Percentiles rank a stretch among this genome's conserved stretches.
These are phyloP conservation scores for Berberis thunbergii DNA, from an alignment of 164 flowering plant genomes.

Conservation along the genomic window DNA sequence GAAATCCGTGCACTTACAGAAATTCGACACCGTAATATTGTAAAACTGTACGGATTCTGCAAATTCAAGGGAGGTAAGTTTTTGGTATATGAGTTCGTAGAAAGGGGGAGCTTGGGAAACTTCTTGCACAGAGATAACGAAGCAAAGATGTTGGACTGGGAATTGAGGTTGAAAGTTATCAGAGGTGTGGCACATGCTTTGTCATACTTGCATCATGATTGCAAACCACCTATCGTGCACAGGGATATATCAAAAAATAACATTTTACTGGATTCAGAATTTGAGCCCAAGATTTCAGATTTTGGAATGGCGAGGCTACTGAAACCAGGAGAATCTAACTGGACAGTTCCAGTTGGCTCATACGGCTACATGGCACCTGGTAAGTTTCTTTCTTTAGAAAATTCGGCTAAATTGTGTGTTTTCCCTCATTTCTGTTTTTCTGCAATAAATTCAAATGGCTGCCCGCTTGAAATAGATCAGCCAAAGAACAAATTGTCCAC, in stretches of 20 bases:
- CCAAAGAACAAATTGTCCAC: too few relatives aligned
- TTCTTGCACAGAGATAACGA: neutral
- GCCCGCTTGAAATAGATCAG: too few relatives aligned
- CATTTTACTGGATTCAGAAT: constrained; percentile 4
- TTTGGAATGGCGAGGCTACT: constrained; percentile 14
- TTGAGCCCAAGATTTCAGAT: constrained; percentile 14
- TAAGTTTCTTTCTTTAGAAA: neutral
- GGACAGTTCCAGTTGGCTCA: constrained; percentile 11
- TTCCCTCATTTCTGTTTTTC: too few relatives aligned
- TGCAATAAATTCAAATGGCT: too few relatives aligned
- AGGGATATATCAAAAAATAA: constrained; percentile 14
- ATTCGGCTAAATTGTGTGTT: too few relatives aligned
- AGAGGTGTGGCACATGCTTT: constrained; percentile 13
- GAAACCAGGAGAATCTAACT: constrained; percentile 7
- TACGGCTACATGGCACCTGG: constrained; percentile 18
- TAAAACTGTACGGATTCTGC: constrained; percentile 16
- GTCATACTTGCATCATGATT: constrained; percentile 16
- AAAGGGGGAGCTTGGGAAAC: constrained; percentile 12
- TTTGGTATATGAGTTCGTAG: constrained; percentile 14
- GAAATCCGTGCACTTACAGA: constrained; percentile 11
- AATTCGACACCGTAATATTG: constrained; percentile 16
- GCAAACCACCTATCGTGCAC: constrained; percentile 11
- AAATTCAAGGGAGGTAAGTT: neutral
- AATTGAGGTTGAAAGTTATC: constrained; percentile 5
- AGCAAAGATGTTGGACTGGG: constrained; percentile 12